These are phyloP conservation scores for Trametes sp. DNA, from an alignment of 1,284 basidiomycete genomes.

Conservation along the genomic window DNA sequence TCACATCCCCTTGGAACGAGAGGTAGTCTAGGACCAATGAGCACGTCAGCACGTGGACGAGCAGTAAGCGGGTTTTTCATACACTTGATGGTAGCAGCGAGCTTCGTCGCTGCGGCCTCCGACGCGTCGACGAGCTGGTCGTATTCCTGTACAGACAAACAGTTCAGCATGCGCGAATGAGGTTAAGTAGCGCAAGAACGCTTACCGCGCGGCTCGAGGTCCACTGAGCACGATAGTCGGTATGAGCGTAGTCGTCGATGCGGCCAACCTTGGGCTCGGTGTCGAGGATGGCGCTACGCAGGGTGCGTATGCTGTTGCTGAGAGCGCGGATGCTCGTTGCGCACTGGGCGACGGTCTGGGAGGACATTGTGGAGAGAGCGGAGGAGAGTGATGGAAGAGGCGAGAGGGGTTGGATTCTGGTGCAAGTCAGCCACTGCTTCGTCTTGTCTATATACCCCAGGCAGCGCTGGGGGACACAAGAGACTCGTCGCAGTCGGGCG, in stretches of 20 bases:
- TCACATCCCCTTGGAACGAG: background rate
- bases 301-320: background rate
- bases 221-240: background rate
- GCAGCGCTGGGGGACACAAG: background rate
- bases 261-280: background rate
- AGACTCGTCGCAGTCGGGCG: background rate
- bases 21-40: background rate
- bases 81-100: slow-evolving; percentile 5
- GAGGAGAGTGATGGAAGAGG: background rate
- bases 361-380: background rate
- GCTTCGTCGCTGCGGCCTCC: background rate
- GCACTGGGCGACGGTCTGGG: background rate
- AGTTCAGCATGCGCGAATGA: background rate
- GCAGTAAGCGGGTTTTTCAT: too few relatives aligned
- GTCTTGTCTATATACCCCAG: background rate
- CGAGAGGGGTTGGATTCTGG: background rate
- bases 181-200: background rate
- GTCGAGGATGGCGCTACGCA: background rate
- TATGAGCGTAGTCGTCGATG: background rate
- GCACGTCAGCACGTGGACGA: background rate
- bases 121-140: background rate
- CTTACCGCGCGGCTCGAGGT: background rate
- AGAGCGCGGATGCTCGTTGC: background rate
- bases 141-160: background rate
- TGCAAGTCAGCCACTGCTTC: background rate